A percentile compares a stretch with the other conserved stretches of the same genome.
phyloP scores from a whole-genome alignment of 2,329 filamentous ascomycete genomes.

The Dryadomyces quercivorus region DNA sequence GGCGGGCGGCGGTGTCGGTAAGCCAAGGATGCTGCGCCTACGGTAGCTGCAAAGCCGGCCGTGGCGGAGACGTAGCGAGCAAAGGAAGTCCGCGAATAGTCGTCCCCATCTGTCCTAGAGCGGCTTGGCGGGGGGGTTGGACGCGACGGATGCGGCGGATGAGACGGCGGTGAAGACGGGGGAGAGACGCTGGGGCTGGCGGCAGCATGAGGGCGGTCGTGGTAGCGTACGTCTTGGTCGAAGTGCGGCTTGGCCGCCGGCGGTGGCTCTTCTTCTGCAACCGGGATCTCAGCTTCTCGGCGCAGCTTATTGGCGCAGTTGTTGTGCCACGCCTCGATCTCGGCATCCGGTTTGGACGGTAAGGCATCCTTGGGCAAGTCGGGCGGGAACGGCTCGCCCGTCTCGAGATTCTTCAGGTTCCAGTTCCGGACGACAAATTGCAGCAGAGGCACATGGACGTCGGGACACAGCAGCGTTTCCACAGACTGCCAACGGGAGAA shows the following conservation, averaged over 20 bases:
- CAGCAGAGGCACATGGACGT: slow-evolving; percentile 76
- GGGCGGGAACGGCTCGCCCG: slow-evolving; percentile 53
- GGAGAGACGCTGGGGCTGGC: slow-evolving; percentile 3
- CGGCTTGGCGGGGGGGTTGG: background rate
- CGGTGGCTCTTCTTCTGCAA: slow-evolving; percentile 19
- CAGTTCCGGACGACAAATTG: slow-evolving; percentile 71
- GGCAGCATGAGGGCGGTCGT: slow-evolving; percentile 17
- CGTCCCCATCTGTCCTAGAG: slow-evolving; percentile 17
- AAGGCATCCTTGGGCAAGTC: slow-evolving; percentile 51
- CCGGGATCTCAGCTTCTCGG: slow-evolving; percentile 37
- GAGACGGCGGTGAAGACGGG: background rate
- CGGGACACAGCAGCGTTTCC: slow-evolving; percentile 74
- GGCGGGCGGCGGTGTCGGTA: slow-evolving; percentile 21
- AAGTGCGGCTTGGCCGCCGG: slow-evolving; percentile 12
- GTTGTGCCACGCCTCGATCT: slow-evolving; percentile 81
- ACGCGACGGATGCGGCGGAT: background rate
- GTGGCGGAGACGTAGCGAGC: slow-evolving; percentile 19
- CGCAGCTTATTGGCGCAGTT: slow-evolving; percentile 59
- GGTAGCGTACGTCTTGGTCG: slow-evolving; percentile 17
- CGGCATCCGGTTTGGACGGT: slow-evolving; percentile 58
- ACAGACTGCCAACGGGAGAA: slow-evolving; percentile 93
- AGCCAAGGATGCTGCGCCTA: slow-evolving; percentile 15
- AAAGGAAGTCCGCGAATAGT: slow-evolving; percentile 28
- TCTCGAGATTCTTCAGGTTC: slow-evolving; percentile 61
- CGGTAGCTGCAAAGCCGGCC: slow-evolving; percentile 7